These are phyloP conservation scores for Marasmius tenuissimus DNA, from an alignment of 1,284 basidiomycete genomes.

Conservation along the genomic window DNA sequence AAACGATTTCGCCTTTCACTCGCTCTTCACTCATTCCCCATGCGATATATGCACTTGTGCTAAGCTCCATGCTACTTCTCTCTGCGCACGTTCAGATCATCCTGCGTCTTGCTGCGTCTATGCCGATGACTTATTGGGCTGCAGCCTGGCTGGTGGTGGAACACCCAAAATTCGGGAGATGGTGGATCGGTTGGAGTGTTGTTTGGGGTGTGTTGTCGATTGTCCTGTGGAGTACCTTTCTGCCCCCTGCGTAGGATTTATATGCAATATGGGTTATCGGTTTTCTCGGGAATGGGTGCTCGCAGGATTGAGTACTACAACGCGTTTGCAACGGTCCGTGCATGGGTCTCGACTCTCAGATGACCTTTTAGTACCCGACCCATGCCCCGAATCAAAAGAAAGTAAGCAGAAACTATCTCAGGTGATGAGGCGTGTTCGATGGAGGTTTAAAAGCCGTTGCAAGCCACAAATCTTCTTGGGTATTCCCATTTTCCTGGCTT, in stretches of 20 bases:
- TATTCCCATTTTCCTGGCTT: too few relatives aligned
- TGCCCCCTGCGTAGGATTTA: conserved; percentile 78
- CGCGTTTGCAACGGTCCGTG: too few relatives aligned
- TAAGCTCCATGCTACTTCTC: conserved; percentile 69
- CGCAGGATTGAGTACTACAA: neutral
- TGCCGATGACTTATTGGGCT: conserved; percentile 87
- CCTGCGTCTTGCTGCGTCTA: conserved; percentile 75
- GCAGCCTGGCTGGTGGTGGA: conserved; percentile 63
- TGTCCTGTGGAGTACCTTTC: conserved; percentile 84
- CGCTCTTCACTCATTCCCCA: conserved; percentile 54
- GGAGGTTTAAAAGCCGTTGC: too few relatives aligned
- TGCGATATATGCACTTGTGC: conserved; percentile 64
- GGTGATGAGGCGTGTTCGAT: too few relatives aligned
- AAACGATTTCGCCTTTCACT: conserved; percentile 27
- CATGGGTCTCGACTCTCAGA: too few relatives aligned
- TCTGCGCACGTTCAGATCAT: conserved; percentile 90
- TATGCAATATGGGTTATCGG: neutral
- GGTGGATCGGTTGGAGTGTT: conserved; percentile 74
- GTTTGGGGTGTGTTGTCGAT: conserved; percentile 74
- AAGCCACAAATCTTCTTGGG: too few relatives aligned
- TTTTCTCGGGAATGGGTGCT: neutral
- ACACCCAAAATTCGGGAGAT: conserved; percentile 41
- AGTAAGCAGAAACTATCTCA: too few relatives aligned
- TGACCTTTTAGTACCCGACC: too few relatives aligned
- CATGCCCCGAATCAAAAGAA: too few relatives aligned